Conservation (phyloP, 768 basidiomycete genomes). For the Auriscalpium vulgare region DNA sequence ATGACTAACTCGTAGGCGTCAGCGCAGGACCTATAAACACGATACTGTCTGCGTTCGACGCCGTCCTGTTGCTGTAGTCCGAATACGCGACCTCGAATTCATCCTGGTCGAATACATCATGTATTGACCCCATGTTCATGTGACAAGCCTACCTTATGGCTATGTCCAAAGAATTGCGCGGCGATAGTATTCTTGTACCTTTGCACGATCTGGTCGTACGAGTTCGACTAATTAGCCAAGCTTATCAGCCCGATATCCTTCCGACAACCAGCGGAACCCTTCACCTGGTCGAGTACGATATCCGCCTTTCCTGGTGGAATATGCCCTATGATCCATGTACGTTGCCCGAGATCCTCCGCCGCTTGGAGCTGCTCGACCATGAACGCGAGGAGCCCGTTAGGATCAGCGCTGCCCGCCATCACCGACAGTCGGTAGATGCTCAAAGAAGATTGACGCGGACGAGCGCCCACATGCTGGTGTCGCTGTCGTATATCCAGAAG, state of each 20-base stretch:
- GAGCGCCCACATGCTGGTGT: constrained; percentile 33
- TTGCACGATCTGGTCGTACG: constrained; percentile 54
- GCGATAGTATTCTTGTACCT: constrained; percentile 53
- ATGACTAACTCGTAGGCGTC: constrained; percentile 43
- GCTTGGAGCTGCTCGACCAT: constrained; percentile 44
- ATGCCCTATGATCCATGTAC: constrained; percentile 56
- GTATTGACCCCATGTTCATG: constrained; percentile 45
- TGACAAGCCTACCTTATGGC: constrained; percentile 31
- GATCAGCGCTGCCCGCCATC: constrained; percentile 37
- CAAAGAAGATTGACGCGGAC: not conserved
- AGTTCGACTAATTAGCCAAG: constrained; percentile 39
- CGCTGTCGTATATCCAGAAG: constrained; percentile 55
- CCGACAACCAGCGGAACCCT: not conserved
- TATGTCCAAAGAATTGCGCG: constrained; percentile 57
- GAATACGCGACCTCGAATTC: constrained; percentile 55
- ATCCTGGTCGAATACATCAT: constrained; percentile 27
- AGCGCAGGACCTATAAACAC: constrained; percentile 47
- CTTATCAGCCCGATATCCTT: not conserved
- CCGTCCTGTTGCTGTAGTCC: constrained; percentile 38
- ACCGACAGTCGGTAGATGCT: not conserved
- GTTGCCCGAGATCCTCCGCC: constrained; percentile 51
- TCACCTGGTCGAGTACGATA: constrained; percentile 43
- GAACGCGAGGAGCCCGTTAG: constrained; percentile 53
- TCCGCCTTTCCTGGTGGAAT: constrained; percentile 46
- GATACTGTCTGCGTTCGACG: constrained; percentile 37